phyloP scores from a whole-genome alignment of 371 early-diverging fungal species.

The Circinella umbellata region DNA sequence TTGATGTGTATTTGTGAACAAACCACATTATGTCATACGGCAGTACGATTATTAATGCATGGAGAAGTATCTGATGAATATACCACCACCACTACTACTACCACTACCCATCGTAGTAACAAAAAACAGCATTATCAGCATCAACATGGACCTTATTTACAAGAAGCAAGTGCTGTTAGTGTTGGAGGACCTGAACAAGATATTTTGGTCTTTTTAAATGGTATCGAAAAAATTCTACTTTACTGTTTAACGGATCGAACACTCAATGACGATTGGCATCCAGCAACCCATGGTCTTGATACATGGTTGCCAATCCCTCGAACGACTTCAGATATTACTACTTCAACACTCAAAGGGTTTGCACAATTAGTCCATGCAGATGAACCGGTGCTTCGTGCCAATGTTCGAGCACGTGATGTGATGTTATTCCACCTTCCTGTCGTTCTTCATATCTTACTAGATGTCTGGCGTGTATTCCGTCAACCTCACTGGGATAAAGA shows the following conservation, averaged over 20 bases:
- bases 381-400: not conserved
- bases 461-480: constrained; percentile 60
- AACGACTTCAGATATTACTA: constrained; percentile 19
- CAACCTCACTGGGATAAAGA: constrained; percentile 32
- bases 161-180: constrained; percentile 23
- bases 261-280: constrained; percentile 44
- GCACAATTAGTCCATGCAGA: constrained; percentile 35
- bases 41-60: constrained; percentile 38
- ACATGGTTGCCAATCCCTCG: constrained; percentile 26
- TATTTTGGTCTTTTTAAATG: constrained; percentile 61
- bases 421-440: constrained; percentile 59
- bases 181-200: constrained; percentile 53
- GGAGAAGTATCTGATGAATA: constrained; percentile 22
- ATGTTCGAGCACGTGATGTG: constrained; percentile 49
- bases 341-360: constrained; percentile 34
- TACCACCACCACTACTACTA: not conserved
- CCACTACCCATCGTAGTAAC: not conserved
- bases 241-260: constrained; percentile 63
- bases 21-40: constrained; percentile 50
- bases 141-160: constrained; percentile 18
- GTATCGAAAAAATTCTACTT: constrained; percentile 66
- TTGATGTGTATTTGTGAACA: constrained; percentile 70
- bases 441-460: constrained; percentile 53
- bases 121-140: not conserved
- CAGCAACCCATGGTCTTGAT: constrained; percentile 9